Base-by-base conservation (phyloP, 2,329 filamentous ascomycete species). In the Penicillium glabrum region DNA sequence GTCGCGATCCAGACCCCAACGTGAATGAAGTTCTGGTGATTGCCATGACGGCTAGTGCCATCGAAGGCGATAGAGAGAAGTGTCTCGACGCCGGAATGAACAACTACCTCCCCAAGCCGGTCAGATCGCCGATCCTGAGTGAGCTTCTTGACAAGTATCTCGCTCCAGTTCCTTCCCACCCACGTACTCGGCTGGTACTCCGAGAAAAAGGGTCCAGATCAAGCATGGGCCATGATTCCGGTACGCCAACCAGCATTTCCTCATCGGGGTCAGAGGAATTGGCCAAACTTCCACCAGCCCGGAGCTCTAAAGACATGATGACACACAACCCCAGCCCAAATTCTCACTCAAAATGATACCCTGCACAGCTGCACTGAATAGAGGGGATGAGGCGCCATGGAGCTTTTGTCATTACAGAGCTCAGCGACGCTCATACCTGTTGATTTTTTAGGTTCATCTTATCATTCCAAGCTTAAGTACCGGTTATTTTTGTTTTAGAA, bases 1-100 rank as follows among this genome's bases (percentile, higher is more conserved):
- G 93, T 10, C 85, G 86, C 64, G 92, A 97, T 72, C 73, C 85
- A 0, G 84, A 91, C 57, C 88, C 91, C 35, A 83, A 84, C 8
- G 91, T 98, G 11, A 83, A 90, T 51, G 87, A 90, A 62, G 86
- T 96, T 1, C 80, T 97, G n/a, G 90, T 98, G 48, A 97, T 98
- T 66, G 93, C 93, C 53, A 97, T 98, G 93, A 98, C 93, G 1
- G 93, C 93, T 1, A 93, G 89, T 26, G 93, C 93, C 3, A 98
- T 98, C 59, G 90, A 95, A 71, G 93, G 93, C 19, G 93, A 98
- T 71, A 83, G 93, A 47, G 93, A 98, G 72, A 97, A 96, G 76
- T 97, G 93, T 66, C 79, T 97, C n/a, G 91, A 92, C 49, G 91
- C 91, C 1, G 93, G 93, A 45, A 98, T 98, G 93, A 96, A 97